phyloP scores from a whole-genome alignment of 208 protist genomes.

The Willaertia magna region DNA sequence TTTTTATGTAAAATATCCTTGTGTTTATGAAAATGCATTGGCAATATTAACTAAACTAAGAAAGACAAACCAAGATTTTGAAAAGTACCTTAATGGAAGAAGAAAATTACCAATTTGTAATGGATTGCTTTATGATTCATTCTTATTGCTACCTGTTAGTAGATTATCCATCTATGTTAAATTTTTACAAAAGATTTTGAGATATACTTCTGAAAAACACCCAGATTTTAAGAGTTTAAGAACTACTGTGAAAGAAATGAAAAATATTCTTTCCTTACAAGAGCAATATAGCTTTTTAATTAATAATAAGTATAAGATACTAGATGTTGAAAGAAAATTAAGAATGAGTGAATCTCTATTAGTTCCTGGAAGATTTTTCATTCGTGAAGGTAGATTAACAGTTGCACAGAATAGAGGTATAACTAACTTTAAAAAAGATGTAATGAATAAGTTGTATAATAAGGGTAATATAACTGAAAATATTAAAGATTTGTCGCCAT shows the following conservation, averaged over 20 bases:
- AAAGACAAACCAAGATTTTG: neutral
- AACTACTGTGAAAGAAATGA: neutral
- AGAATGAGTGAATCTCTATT: neutral
- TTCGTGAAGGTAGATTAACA: neutral
- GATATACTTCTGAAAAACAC: neutral
- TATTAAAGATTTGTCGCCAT: neutral
- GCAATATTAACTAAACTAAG: neutral
- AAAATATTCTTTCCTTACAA: too few relatives aligned
- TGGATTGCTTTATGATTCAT: neutral
- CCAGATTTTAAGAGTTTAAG: neutral
- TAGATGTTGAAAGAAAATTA: neutral
- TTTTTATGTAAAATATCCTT: neutral
- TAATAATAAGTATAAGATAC: conserved; percentile 2
- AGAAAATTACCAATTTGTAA: neutral
- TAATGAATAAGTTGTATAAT: neutral
- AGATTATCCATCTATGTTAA: neutral
- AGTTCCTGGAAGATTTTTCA: neutral
- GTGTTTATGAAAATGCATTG: neutral
- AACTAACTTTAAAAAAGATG: neutral
- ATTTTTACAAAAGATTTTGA: neutral
- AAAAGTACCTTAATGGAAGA: neutral
- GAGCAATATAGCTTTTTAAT: neutral
- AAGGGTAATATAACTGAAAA: neutral
- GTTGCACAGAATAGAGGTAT: neutral
- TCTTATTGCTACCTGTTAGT: neutral